Conservation (phyloP, 73 alveolate genomes). For the Urostyla sp. region DNA sequence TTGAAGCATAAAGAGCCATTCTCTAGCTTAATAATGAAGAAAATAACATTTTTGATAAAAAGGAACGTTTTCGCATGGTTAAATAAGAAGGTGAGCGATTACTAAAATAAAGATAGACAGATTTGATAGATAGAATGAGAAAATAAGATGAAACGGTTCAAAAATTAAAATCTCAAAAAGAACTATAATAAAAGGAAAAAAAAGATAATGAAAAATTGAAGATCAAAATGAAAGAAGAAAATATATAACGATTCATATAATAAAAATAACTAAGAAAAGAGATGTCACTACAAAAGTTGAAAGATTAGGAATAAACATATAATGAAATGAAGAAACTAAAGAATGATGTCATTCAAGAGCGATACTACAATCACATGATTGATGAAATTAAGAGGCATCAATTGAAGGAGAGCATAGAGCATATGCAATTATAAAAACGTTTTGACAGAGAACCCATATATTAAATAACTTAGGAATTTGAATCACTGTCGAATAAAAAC, state of each 20-base stretch:
- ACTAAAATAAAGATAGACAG: background rate
- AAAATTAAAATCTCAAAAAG: background rate
- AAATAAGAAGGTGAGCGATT: slow-evolving; percentile 35
- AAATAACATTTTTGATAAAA: slow-evolving; percentile 25
- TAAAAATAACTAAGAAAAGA: slow-evolving; percentile 14
- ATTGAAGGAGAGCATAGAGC: slow-evolving; percentile 16
- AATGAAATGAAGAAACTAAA: slow-evolving; percentile 36
- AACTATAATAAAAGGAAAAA: background rate
- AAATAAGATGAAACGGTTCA: background rate
- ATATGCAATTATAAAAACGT: slow-evolving; percentile 15
- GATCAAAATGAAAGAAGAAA: slow-evolving; percentile 18
- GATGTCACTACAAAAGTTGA: slow-evolving; percentile 3
- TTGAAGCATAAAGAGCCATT: background rate
- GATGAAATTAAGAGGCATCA: slow-evolving; percentile 43
- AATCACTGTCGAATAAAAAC: background rate
- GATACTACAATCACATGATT: slow-evolving; percentile 48
- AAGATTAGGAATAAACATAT: slow-evolving; percentile 27
- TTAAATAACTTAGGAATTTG: slow-evolving; percentile 13
- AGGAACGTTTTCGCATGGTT: slow-evolving; percentile 6
- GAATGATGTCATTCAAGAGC: slow-evolving; percentile 39
- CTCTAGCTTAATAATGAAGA: slow-evolving; percentile 3
- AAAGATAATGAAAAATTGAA: slow-evolving; percentile 4
- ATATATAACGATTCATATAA: background rate
- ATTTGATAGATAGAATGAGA: slow-evolving; percentile 21
- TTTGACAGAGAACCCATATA: slow-evolving; percentile 9